Conservation (phyloP, 441 rosid genomes). For the Corymbia calophylla region DNA sequence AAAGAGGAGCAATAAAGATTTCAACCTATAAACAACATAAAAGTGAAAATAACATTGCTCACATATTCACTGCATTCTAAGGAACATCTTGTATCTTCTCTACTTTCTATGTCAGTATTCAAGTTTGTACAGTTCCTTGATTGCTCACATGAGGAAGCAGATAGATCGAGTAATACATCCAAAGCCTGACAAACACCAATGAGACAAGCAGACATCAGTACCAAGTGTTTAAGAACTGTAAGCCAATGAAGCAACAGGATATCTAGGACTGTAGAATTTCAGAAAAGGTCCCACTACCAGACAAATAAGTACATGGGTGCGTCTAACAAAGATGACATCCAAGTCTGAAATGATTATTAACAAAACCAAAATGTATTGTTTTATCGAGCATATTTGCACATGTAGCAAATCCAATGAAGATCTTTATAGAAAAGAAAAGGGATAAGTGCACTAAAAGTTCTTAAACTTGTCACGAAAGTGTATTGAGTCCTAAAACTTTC, state of each 20-base stretch:
- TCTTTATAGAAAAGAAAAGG: neutral
- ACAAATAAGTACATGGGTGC: neutral
- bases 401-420: neutral
- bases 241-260: neutral
- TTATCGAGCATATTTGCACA: neutral
- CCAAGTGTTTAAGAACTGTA: neutral
- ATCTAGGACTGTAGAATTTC: neutral
- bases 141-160: slow-evolving; percentile 38
- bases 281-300: neutral
- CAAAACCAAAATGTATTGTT: neutral
- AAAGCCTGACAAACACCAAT: slow-evolving; percentile 44
- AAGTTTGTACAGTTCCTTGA: slow-evolving; percentile 7
- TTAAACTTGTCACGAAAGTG: neutral
- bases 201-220: neutral
- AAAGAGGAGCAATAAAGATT: neutral
- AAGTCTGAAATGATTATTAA: neutral
- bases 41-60: slow-evolving; percentile 16
- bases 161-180: slow-evolving; percentile 59
- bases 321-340: neutral
- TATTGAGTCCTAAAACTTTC: neutral
- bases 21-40: neutral
- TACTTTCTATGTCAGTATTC: slow-evolving; percentile 7
- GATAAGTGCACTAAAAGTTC: neutral
- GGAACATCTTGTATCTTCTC: slow-evolving; percentile 15
- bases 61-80: slow-evolving; percentile 36